Conservation (phyloP, 495 filamentous ascomycete genomes). For the Podospora anserina region DNA sequence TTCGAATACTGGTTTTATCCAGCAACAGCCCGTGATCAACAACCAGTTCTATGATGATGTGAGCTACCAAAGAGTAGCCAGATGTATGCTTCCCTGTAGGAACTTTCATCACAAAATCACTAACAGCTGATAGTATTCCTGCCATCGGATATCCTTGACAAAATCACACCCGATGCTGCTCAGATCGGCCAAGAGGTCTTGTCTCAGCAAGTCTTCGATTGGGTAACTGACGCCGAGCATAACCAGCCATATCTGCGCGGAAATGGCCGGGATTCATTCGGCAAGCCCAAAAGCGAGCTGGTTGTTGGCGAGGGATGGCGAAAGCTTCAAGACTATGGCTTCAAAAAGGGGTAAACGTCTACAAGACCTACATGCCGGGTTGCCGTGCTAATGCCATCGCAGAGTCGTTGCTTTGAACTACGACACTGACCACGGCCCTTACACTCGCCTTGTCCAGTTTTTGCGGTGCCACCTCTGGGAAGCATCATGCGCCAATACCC, state of each 20-base stretch:
- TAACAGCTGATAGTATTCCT: conserved; percentile 43
- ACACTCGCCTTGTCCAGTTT: conserved; percentile 54
- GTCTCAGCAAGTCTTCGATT: conserved; percentile 44
- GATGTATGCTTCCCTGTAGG: conserved; percentile 29
- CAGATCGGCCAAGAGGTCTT: conserved; percentile 48
- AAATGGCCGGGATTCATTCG: conserved; percentile 49
- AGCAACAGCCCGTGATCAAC: conserved; percentile 39
- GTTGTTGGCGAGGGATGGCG: conserved; percentile 58
- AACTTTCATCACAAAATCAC: background rate
- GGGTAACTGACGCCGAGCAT: conserved; percentile 56
- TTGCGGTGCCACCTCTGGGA: conserved; percentile 62
- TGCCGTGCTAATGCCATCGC: conserved; percentile 43
- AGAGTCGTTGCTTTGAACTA: conserved; percentile 48
- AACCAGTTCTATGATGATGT: conserved; percentile 52
- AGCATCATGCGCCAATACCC: conserved; percentile 57
- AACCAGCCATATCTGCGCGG: conserved; percentile 55
- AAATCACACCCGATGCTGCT: conserved; percentile 39
- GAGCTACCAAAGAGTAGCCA: conserved; percentile 42
- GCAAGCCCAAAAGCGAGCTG: conserved; percentile 45
- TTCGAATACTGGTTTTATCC: conserved; percentile 50
- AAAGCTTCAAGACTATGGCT: conserved; percentile 51
- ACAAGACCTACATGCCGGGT: background rate
- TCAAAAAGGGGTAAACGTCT: conserved; percentile 16
- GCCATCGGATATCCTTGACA: conserved; percentile 34
- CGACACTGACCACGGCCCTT: conserved; percentile 43